Evolutionary conservation across 2,329 filamentous ascomycete genomes (phyloP), one percentile per base, ranked within the genome.

Genomic region (Xylaria sp.): DNA sequence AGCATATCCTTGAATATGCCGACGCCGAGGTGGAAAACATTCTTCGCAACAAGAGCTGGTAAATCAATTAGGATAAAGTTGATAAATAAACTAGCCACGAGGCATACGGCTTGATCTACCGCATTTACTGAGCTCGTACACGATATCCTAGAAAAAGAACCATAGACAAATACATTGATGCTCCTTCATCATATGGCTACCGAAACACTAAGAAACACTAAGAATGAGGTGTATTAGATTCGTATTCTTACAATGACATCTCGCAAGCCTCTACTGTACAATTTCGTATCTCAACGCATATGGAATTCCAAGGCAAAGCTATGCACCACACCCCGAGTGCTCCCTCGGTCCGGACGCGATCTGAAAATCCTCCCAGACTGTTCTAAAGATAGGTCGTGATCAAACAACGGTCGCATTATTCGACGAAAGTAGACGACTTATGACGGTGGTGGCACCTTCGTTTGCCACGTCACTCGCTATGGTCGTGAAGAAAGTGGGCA

Each of bases 1-100:
- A 83, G 60, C 83, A 87, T 74, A 83, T 86, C 12, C 70, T 88
- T 0, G 81, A 86, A 55, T 74, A 73, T 37, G 82, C 82, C 1
- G 82, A 83, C 54, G 81, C 77, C 0, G 85, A 87, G 66, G 84
- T 86, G 1, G 81, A 83, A 12, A 65, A 83, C 20, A 84, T 86
- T 20, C 68, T 83, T 69, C 64, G 71, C 34, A 52, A 71, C n/a
- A 73, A 57, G 56, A 68, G 51, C 51, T 67, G 65, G 65, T 63
- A 69, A 44, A 12, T n/a, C 15, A 1, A 20, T 25, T 9, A 15
- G n/a, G 20, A 20, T 8, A 20, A 10, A 48, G 20, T 3, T 34
- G 23, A 7, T 12, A 13, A 41, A 46, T 7, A n/a, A 20, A 23
- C 15, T 34, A 46, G 34, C 8, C 1, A 41, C n/a, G 2, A n/a